Percentiles rank a stretch among this genome's conserved stretches.
Conservation (phyloP, 2,329 filamentous ascomycete genomes). For the Ceratocystis cubensis region DNA sequence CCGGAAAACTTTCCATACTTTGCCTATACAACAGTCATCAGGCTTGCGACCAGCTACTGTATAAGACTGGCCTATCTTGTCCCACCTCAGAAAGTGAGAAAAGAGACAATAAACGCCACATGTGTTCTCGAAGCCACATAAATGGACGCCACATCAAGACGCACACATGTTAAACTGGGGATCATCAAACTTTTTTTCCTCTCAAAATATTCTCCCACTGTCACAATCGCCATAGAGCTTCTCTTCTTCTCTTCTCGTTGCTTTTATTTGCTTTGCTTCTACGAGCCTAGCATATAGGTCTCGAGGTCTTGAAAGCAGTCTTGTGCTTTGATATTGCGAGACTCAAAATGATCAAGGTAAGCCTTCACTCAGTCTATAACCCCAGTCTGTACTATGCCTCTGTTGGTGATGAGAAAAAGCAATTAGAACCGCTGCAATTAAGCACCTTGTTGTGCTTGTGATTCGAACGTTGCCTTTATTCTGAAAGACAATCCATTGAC, state of each 20-base stretch:
- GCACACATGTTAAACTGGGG: constrained; percentile 11
- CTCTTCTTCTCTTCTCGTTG: not conserved
- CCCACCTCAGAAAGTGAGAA: too few relatives aligned
- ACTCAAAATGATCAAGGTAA: constrained; percentile 22
- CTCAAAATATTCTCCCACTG: not conserved
- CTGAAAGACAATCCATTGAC: not conserved
- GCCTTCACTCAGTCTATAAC: not conserved
- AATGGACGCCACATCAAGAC: constrained; percentile 4
- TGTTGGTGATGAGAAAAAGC: constrained; percentile 31
- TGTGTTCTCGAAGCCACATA: too few relatives aligned
- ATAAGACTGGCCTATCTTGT: too few relatives aligned
- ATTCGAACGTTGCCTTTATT: constrained; percentile 28
- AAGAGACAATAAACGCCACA: too few relatives aligned
- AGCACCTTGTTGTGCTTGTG: constrained; percentile 34
- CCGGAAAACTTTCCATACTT: too few relatives aligned
- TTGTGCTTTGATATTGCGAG: constrained; percentile 5
- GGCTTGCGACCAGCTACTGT: too few relatives aligned
- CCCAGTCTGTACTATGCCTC: not conserved
- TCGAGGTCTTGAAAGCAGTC: not conserved
- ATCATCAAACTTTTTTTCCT: not conserved
- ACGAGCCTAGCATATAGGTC: not conserved
- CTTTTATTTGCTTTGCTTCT: not conserved
- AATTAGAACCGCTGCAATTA: constrained; percentile 41
- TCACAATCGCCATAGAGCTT: not conserved
- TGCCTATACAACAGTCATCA: too few relatives aligned